Conservation (phyloP, 2,329 filamentous ascomycete genomes). For the Cladophialophora carrionii region DNA sequence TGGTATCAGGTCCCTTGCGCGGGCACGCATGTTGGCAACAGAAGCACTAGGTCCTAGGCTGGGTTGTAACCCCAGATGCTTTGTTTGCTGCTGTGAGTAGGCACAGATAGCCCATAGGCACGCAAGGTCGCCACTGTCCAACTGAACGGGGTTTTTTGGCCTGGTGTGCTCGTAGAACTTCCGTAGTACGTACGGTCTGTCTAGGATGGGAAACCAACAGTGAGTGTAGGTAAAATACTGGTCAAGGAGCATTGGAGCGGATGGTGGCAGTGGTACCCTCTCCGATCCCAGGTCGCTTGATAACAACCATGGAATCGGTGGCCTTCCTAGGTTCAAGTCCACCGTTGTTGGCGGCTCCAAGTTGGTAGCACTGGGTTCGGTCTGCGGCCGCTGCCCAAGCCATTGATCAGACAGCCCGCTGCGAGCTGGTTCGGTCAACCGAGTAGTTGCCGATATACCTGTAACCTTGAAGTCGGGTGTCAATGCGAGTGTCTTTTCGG, state of each 20-base stretch:
- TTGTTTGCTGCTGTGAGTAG: slow-evolving; percentile 41
- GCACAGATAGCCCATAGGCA: slow-evolving; percentile 51
- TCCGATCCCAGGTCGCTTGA: neutral
- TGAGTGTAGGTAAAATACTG: slow-evolving; percentile 63
- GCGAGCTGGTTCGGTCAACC: neutral
- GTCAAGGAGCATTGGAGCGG: slow-evolving; percentile 58
- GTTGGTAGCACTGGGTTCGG: neutral
- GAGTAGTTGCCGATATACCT: slow-evolving; percentile 1
- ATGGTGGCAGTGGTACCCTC: slow-evolving; percentile 50
- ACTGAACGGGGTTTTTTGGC: neutral
- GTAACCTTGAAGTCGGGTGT: slow-evolving; percentile 21
- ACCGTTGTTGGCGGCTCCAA: neutral
- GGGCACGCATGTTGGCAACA: slow-evolving; percentile 33
- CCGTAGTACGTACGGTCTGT: slow-evolving; percentile 60
- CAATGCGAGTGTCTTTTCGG: slow-evolving; percentile 24
- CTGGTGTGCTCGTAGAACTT: slow-evolving; percentile 56
- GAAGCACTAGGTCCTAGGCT: neutral
- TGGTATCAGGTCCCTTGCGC: slow-evolving; percentile 43
- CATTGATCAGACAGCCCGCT: neutral
- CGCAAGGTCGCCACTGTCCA: slow-evolving; percentile 43
- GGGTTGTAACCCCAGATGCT: neutral
- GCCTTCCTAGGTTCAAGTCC: too few relatives aligned
- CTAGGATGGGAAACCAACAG: slow-evolving; percentile 63
- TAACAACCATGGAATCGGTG: neutral
- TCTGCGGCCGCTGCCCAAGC: neutral